Evolutionary conservation across 2,329 filamentous ascomycete species (phyloP).

Genomic region (Phaeosphaeriaceae sp.): DNA sequence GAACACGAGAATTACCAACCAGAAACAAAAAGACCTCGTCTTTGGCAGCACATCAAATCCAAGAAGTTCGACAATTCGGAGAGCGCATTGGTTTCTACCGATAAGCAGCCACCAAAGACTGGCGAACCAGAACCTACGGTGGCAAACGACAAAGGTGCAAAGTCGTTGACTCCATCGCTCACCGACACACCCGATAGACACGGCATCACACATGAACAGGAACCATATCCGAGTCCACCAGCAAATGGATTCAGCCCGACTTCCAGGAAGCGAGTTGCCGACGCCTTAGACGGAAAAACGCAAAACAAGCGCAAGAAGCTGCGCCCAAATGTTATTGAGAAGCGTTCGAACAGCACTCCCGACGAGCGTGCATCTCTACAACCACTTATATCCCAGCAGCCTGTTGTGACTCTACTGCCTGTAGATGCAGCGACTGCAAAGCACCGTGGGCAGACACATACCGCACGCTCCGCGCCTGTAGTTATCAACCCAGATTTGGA

Average conservation of each 20-base stretch:
- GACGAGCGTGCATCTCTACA: neutral
- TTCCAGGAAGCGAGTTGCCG: neutral
- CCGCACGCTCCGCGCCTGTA: constrained; percentile 4
- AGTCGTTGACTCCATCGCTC: too few relatives aligned
- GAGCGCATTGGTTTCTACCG: too few relatives aligned
- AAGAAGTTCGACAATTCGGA: too few relatives aligned
- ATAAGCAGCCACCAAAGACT: too few relatives aligned
- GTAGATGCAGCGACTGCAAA: neutral
- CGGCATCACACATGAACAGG: neutral
- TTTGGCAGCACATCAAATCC: too few relatives aligned
- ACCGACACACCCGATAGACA: too few relatives aligned
- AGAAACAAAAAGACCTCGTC: too few relatives aligned
- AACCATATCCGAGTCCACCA: neutral
- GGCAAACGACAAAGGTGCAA: too few relatives aligned
- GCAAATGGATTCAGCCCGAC: neutral
- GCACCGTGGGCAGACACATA: neutral
- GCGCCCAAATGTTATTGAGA: neutral
- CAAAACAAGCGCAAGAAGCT: neutral
- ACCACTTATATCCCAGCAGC: too few relatives aligned
- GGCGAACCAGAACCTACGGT: too few relatives aligned
- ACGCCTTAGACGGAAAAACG: neutral
- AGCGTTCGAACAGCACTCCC: neutral
- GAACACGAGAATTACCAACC: too few relatives aligned
- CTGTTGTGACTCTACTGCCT: neutral
- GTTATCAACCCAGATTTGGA: constrained; percentile 4